Conservation (phyloP, 768 basidiomycete genomes). For the Mycena venus region DNA sequence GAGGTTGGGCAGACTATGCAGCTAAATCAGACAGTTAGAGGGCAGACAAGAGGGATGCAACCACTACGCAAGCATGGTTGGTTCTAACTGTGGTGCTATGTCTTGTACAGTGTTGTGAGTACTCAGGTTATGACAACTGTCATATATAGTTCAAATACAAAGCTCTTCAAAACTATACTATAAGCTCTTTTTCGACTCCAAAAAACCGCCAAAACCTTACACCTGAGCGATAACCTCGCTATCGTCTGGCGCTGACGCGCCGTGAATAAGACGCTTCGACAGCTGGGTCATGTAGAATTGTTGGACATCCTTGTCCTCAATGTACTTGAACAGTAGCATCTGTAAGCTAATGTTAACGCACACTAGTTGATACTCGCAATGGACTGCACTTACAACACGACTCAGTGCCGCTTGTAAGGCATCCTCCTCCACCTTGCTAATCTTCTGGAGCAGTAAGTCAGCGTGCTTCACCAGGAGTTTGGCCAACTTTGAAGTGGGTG, state of each 20-base stretch:
- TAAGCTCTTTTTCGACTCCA: too few relatives aligned
- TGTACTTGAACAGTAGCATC: slow-evolving; percentile 99
- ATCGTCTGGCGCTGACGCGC: slow-evolving; percentile 94
- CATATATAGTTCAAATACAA: too few relatives aligned
- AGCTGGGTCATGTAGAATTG: slow-evolving; percentile 97
- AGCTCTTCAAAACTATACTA: too few relatives aligned
- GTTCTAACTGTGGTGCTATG: too few relatives aligned
- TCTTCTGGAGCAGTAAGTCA: slow-evolving; percentile 91
- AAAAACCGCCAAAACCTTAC: too few relatives aligned
- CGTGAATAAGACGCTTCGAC: slow-evolving; percentile 92
- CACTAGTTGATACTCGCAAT: slow-evolving; percentile 38
- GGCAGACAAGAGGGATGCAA: too few relatives aligned
- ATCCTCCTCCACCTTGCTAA: slow-evolving; percentile 95
- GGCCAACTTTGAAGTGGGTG: slow-evolving; percentile 88
- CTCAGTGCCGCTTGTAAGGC: slow-evolving; percentile 92
- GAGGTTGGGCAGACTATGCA: too few relatives aligned
- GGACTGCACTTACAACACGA: slow-evolving; percentile 80
- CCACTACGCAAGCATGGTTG: too few relatives aligned
- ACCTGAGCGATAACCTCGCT: too few relatives aligned
- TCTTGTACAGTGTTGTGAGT: too few relatives aligned
- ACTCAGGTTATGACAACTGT: too few relatives aligned
- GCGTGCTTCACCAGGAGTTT: slow-evolving; percentile 94
- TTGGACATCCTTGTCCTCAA: slow-evolving; percentile 99
- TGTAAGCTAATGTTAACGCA: slow-evolving; percentile 53
- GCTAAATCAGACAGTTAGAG: too few relatives aligned